Conservation (phyloP, 148 eudicot species). For the Pharnaceum exiguum region DNA sequence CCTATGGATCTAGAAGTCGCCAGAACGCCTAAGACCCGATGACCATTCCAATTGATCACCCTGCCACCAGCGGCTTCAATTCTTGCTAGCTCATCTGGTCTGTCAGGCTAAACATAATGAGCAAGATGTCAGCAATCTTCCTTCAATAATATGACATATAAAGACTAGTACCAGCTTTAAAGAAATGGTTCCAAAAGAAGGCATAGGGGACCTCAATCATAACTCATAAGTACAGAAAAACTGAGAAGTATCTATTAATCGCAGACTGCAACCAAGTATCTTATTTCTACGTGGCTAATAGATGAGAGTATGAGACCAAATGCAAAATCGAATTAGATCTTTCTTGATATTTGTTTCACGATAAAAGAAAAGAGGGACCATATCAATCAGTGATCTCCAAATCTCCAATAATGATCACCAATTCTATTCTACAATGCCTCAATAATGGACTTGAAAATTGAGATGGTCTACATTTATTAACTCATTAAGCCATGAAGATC, state of each 20-base stretch:
- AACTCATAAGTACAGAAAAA: not conserved
- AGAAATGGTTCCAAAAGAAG: not conserved
- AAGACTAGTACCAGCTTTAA: no score
- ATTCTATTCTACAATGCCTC: no score
- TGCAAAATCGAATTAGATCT: slow-evolving; percentile 18
- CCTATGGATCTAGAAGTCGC: slow-evolving; percentile 79
- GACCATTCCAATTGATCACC: slow-evolving; percentile 68
- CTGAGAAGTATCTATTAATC: not conserved
- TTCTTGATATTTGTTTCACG: slow-evolving; percentile 5
- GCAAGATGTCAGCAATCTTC: not conserved
- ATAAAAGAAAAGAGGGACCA: slow-evolving; percentile 2
- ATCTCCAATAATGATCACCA: not conserved
- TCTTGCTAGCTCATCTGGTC: slow-evolving; percentile 67
- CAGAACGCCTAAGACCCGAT: slow-evolving; percentile 64
- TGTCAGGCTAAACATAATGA: slow-evolving; percentile 46
- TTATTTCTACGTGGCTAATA: not conserved
- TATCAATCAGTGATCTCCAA: no score
- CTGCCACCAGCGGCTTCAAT: slow-evolving; percentile 69
- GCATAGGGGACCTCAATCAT: not conserved
- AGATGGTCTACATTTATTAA: no score
- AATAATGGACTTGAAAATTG: no score
- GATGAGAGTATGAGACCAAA: slow-evolving; percentile 11
- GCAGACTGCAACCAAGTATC: not conserved
- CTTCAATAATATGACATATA: no score
- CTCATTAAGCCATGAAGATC: no score